Percentiles rank a stretch among this genome's conserved stretches.
Evolutionary conservation across 768 basidiomycete genomes (phyloP).

Genomic region (Termitomyces sp.): DNA sequence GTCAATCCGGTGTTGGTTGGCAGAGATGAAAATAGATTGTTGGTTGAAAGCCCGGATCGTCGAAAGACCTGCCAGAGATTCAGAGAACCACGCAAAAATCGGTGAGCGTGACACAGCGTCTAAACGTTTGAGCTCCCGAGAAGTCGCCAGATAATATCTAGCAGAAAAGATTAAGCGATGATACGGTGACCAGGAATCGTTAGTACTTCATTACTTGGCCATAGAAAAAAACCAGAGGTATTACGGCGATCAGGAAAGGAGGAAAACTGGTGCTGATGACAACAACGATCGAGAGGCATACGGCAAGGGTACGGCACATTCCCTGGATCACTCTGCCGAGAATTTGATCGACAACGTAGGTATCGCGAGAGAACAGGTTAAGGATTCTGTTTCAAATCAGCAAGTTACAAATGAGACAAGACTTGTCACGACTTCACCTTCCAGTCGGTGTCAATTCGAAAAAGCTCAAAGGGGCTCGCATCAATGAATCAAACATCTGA

Average conservation of each 20-base stretch:
- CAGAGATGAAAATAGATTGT: constrained; percentile 57
- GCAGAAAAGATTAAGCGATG: not conserved
- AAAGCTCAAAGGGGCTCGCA: constrained; percentile 81
- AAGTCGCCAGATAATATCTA: constrained; percentile 85
- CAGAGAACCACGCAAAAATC: constrained; percentile 87
- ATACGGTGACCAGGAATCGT: not conserved
- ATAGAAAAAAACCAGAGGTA: constrained; percentile 80
- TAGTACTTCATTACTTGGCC: constrained; percentile 70
- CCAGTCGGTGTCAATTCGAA: constrained; percentile 89
- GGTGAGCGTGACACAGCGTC: constrained; percentile 88
- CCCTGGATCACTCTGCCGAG: constrained; percentile 72
- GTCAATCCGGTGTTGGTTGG: constrained; percentile 73
- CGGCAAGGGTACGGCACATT: constrained; percentile 58
- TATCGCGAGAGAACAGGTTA: constrained; percentile 89
- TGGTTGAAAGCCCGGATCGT: constrained; percentile 82
- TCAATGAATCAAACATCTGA: constrained; percentile 74
- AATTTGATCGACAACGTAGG: constrained; percentile 80
- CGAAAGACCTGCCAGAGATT: constrained; percentile 67
- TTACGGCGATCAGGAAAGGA: constrained; percentile 66
- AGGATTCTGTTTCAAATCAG: constrained; percentile 49
- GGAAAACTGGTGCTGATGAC: constrained; percentile 85
- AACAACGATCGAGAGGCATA: constrained; percentile 51
- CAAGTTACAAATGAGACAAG: not conserved
- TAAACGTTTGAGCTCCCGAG: constrained; percentile 81
- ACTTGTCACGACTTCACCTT: constrained; percentile 38